A percentile compares a stretch with the other conserved stretches of the same genome.
Evolutionary conservation across 2,329 filamentous ascomycete species (phyloP).

Genomic region (Triangularia setosa): DNA sequence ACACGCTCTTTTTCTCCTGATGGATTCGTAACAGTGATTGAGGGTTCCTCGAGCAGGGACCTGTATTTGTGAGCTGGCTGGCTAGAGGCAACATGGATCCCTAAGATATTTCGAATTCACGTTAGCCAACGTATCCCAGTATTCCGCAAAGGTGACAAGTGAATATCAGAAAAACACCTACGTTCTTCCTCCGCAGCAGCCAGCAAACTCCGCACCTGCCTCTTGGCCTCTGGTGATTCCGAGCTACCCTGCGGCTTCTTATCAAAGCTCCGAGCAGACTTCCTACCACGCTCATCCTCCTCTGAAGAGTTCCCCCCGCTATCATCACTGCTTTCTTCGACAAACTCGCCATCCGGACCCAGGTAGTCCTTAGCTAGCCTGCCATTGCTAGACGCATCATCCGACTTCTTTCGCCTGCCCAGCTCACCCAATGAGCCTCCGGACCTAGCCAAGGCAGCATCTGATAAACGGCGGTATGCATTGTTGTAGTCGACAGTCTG

Average conservation of each 20-base stretch:
- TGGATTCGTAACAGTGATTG: conserved; percentile 61
- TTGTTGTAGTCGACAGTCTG: conserved; percentile 63
- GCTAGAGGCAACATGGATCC: conserved; percentile 49
- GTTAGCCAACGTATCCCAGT: conserved; percentile 23
- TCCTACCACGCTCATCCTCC: conserved; percentile 60
- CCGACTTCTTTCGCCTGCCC: conserved; percentile 53
- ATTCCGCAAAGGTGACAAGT: neutral
- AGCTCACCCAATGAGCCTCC: conserved; percentile 60
- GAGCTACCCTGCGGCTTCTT: conserved; percentile 34
- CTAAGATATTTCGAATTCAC: conserved; percentile 31
- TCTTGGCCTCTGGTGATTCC: conserved; percentile 34
- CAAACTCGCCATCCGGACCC: conserved; percentile 61
- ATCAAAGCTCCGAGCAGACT: conserved; percentile 46
- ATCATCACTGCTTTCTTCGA: conserved; percentile 68
- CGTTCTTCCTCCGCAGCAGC: conserved; percentile 76
- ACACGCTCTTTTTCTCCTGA: conserved; percentile 51
- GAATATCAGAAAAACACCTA: conserved; percentile 41
- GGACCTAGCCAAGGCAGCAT: conserved; percentile 63
- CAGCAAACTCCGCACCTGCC: conserved; percentile 57
- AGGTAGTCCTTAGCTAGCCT: conserved; percentile 67
- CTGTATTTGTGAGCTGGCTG: conserved; percentile 48
- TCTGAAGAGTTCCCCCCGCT: conserved; percentile 52
- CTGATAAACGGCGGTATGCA: conserved; percentile 67
- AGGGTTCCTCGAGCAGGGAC: conserved; percentile 62
- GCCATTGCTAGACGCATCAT: conserved; percentile 41